These are phyloP conservation scores for Zymoseptoria pseudotritici DNA, from an alignment of 2,329 filamentous ascomycete species.

Conservation along the genomic window DNA sequence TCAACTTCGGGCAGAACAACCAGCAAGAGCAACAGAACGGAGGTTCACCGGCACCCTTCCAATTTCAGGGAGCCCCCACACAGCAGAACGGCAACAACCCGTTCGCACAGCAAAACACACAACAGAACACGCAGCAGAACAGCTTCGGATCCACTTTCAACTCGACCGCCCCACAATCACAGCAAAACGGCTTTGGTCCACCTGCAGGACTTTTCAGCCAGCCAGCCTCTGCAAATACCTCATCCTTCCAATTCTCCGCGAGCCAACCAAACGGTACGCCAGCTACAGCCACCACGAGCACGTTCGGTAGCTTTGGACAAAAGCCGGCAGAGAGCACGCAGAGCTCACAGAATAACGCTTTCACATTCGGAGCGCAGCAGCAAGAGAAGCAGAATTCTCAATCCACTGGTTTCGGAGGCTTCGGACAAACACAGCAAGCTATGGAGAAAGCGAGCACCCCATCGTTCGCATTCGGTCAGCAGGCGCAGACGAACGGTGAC, in stretches of 20 bases:
- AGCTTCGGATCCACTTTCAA: constrained; percentile 9
- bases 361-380: constrained; percentile 2
- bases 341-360: constrained; percentile 2
- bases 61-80: constrained; percentile 10
- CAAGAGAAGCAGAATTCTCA: constrained; percentile 4
- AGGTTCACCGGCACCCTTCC: constrained; percentile 3
- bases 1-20: constrained; percentile 7
- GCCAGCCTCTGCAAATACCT: constrained; percentile 8
- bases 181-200: constrained; percentile 15
- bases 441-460: constrained; percentile 1
- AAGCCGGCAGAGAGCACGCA: constrained; percentile 9
- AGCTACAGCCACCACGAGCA: constrained; percentile 9
- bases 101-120: constrained; percentile 5
- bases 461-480: constrained; percentile 4
- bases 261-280: constrained; percentile 13
- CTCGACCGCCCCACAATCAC: constrained; percentile 4
- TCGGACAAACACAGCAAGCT: constrained; percentile 6
- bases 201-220: constrained; percentile 9
- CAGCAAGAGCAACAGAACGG: constrained; percentile 5
- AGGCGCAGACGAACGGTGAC: constrained; percentile 4
- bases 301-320: constrained; percentile 14
- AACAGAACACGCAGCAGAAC: constrained; percentile 2
- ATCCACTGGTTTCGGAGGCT: constrained; percentile 1
- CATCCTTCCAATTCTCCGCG: constrained; percentile 7
- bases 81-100: constrained; percentile 12